phyloP scores from a whole-genome alignment of 495 filamentous ascomycete genomes.

The Neurospora discreta region DNA sequence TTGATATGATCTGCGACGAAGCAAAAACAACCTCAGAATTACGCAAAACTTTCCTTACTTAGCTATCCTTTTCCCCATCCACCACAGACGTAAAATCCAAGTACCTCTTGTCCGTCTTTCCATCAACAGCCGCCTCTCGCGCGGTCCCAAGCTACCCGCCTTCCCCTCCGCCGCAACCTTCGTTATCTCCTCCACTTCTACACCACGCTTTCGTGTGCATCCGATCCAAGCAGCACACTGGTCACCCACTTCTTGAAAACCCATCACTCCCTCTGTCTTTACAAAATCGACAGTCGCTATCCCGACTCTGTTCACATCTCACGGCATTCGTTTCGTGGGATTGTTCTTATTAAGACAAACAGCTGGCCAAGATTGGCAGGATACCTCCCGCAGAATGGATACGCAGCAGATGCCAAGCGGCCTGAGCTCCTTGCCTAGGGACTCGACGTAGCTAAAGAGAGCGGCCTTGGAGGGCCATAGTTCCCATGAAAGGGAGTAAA shows the following conservation, averaged over 20 bases:
- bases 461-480: conserved; percentile 40
- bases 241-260: conserved; percentile 9
- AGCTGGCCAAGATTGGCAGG: too few species aligned
- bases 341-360: too few species aligned
- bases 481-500: too few species aligned
- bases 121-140: too few species aligned
- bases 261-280: conserved; percentile 17
- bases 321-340: conserved; percentile 17
- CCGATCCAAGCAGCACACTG: conserved; percentile 13
- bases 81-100: not conserved
- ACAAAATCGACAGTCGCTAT: conserved; percentile 23
- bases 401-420: too few species aligned
- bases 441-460: conserved; percentile 30
- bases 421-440: conserved; percentile 11
- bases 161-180: too few species aligned
- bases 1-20: not conserved
- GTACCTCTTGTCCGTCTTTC: too few species aligned
- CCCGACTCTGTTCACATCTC: conserved; percentile 23
- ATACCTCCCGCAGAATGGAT: too few species aligned
- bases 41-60: too few species aligned
- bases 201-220: conserved; percentile 8
- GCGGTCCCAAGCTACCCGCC: too few species aligned
- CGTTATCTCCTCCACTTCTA: too few species aligned
- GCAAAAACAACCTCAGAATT: too few species aligned
- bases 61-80: not conserved